A percentile compares a stretch with the other conserved stretches of the same genome.
phyloP scores from a whole-genome alignment of 2,329 filamentous ascomycete species.

The Phialophora chinensis region DNA sequence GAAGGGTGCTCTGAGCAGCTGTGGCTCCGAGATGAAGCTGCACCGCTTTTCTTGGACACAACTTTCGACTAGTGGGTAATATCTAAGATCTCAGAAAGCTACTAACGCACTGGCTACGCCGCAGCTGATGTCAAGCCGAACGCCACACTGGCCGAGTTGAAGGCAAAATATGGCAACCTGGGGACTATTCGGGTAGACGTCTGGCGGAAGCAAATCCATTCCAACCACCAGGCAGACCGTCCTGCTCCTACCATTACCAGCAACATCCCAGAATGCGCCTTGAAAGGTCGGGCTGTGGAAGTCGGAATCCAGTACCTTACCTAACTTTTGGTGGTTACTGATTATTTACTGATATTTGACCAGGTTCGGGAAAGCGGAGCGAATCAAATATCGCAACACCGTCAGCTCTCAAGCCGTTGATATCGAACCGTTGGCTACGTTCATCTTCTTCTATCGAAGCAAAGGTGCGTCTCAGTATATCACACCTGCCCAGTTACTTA shows the following conservation, averaged over 20 bases:
- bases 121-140: conserved; percentile 9
- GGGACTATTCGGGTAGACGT: conserved; percentile 15
- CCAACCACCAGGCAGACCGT: background rate
- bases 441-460: conserved; percentile 43
- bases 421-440: conserved; percentile 37
- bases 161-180: conserved; percentile 3
- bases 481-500: background rate
- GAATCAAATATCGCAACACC: background rate
- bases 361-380: background rate
- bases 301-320: background rate
- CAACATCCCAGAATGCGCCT: conserved; percentile 22
- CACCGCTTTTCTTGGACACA: conserved; percentile 8
- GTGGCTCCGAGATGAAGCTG: background rate
- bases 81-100: background rate
- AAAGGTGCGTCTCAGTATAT: conserved; percentile 17
- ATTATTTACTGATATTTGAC: background rate
- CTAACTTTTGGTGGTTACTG: background rate
- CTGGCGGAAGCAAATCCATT: background rate
- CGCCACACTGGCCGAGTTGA: background rate
- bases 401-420: background rate
- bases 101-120: background rate
- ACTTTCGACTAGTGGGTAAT: conserved; percentile 6
- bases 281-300: conserved; percentile 24
- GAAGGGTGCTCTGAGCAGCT: background rate
- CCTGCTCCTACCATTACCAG: background rate